A percentile compares a stretch with the other conserved stretches of the same genome.
Evolutionary conservation across 1,284 basidiomycete genomes (phyloP).

Genomic region (Sparassis latifolia): DNA sequence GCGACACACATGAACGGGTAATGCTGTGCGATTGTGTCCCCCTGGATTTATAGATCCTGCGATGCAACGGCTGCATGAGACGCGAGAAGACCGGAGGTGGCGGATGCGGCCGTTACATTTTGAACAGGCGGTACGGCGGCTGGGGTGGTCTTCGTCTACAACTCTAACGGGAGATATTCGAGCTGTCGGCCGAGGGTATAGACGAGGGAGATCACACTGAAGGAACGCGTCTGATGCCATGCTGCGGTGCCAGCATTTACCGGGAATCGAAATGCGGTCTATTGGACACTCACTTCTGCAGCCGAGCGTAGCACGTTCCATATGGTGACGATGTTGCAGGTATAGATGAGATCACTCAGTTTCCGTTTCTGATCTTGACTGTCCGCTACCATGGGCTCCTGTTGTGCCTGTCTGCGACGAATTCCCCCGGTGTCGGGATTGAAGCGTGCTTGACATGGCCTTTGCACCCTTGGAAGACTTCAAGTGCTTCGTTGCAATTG

Average conservation of each 20-base stretch:
- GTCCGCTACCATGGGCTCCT: conserved; percentile 29
- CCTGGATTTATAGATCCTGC: conserved; percentile 58
- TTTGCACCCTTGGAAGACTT: conserved; percentile 43
- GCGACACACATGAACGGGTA: conserved; percentile 58
- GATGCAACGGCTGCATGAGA: neutral
- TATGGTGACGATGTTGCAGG: conserved; percentile 59
- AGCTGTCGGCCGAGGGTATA: conserved; percentile 45
- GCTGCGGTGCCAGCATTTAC: conserved; percentile 22
- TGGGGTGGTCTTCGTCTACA: conserved; percentile 58
- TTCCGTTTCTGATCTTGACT: neutral
- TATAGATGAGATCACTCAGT: conserved; percentile 1
- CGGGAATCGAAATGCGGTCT: neutral
- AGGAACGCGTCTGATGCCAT: conserved; percentile 59
- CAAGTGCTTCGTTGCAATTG: conserved; percentile 40
- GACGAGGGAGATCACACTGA: conserved; percentile 56
- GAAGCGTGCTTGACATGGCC: conserved; percentile 56
- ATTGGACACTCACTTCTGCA: conserved; percentile 41
- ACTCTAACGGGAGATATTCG: conserved; percentile 56
- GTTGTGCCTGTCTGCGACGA: conserved; percentile 50
- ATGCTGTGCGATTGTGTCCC: conserved; percentile 55
- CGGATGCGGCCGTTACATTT: conserved; percentile 41
- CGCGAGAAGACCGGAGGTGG: neutral
- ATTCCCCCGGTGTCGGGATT: conserved; percentile 43
- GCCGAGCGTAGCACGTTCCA: conserved; percentile 65
- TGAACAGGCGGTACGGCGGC: conserved; percentile 67